These are phyloP conservation scores for Beauveria sp. DNA, from an alignment of 2,329 filamentous ascomycete genomes.

Conservation along the genomic window DNA sequence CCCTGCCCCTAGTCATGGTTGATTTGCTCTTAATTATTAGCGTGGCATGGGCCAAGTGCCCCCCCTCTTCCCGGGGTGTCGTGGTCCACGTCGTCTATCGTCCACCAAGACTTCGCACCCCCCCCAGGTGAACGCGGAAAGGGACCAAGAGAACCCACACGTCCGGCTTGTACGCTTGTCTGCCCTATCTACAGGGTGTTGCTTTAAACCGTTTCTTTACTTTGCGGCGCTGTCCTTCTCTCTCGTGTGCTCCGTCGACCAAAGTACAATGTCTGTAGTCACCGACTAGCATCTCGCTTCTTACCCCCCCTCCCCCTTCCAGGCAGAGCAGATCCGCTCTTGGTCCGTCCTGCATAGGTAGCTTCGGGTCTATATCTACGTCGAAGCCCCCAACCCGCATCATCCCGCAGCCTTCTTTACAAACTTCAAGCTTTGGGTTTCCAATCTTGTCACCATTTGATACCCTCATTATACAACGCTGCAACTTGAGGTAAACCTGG, in stretches of 20 bases:
- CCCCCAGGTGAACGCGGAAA: not conserved
- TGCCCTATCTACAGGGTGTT: conserved; percentile 5
- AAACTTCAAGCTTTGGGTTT: conserved; percentile 1
- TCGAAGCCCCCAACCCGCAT: conserved; percentile 10
- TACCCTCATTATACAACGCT: not conserved
- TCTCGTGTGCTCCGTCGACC: not conserved
- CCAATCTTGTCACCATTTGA: not conserved
- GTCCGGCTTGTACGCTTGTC: not conserved
- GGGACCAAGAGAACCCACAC: conserved; percentile 2
- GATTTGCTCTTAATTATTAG: not conserved
- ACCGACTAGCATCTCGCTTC: conserved; percentile 10
- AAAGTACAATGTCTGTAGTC: conserved; percentile 3
- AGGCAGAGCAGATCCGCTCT: conserved; percentile 5
- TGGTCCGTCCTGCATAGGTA: conserved; percentile 9
- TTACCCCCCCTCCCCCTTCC: not conserved
- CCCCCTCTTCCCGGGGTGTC: conserved; percentile 9
- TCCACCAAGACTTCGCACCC: not conserved
- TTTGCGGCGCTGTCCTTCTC: not conserved
- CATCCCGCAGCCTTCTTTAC: conserved; percentile 9
- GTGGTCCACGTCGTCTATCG: not conserved
- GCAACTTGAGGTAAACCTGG: not conserved
- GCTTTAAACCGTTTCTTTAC: not conserved
- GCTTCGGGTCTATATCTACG: conserved; percentile 11
- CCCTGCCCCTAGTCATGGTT: not conserved
- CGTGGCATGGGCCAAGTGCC: not conserved